Conservation (phyloP, 2,329 filamentous ascomycete species). For the Alternaria tenuissima region DNA sequence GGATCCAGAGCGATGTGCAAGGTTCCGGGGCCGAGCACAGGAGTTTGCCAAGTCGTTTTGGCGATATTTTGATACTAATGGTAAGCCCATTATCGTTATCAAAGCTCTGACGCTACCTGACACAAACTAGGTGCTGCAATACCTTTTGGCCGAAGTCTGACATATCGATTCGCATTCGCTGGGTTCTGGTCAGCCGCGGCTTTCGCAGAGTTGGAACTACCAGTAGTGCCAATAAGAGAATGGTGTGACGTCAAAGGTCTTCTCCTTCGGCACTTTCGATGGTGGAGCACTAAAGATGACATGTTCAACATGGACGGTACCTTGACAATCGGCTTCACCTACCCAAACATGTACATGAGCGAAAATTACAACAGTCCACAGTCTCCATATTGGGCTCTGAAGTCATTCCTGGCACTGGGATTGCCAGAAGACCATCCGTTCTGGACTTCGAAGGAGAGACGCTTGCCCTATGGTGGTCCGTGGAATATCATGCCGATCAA, state of each 20-base stretch:
- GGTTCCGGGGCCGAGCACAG: conserved; percentile 52
- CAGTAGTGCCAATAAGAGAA: conserved; percentile 45
- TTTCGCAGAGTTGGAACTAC: conserved; percentile 54
- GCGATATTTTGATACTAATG: conserved; percentile 59
- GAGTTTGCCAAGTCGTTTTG: conserved; percentile 56
- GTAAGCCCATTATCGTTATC: conserved; percentile 29
- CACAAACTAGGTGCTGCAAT: conserved; percentile 56
- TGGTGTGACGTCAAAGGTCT: conserved; percentile 59
- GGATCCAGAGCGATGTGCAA: conserved; percentile 50
- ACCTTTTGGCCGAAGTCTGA: conserved; percentile 61
- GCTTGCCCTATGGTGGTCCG: conserved; percentile 25
- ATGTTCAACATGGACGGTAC: conserved; percentile 62
- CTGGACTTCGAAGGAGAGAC: conserved; percentile 57
- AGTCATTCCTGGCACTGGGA: conserved; percentile 57
- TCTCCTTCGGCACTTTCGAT: conserved; percentile 59
- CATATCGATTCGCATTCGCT: conserved; percentile 61
- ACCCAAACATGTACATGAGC: conserved; percentile 63
- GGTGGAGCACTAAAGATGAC: conserved; percentile 56
- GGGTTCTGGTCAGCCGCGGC: conserved; percentile 60
- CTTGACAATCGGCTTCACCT: conserved; percentile 58
- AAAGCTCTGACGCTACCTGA: neutral
- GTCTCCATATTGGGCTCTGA: conserved; percentile 64
- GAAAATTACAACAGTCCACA: conserved; percentile 68
- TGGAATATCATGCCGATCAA: conserved; percentile 17
- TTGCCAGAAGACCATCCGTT: conserved; percentile 53